Base-by-base conservation (phyloP, 2,329 filamentous ascomycete genomes). In the Diaporthe sp. region DNA sequence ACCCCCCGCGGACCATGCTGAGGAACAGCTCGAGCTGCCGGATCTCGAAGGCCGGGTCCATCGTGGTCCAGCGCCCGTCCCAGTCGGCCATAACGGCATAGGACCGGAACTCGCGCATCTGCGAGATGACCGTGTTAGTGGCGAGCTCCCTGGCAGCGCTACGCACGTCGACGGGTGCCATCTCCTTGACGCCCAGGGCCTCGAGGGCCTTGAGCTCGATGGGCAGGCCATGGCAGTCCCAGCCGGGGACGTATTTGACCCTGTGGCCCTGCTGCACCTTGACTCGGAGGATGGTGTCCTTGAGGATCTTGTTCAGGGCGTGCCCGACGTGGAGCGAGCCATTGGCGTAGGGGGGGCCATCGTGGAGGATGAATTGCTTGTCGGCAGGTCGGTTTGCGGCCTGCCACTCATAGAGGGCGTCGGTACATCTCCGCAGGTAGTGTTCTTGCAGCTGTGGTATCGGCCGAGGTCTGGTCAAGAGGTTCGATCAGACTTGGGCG, bases 341-440 rank as follows among this genome's bases (percentile, higher is more conserved):
- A 85, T 99, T 99, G 77, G 97, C 97, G 82, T 98, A 99, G 0
- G 97, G 97, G 0, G 97, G 97, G 0, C 97, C 97, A 91, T 99
- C 97, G 81, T 98, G 97, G 12, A 99, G 87, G 2, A 95, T 86
- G 77, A 98, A 99, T 0, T 88, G 87, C 56, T 90, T 84, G 47
- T 89, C 84, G 42, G 82, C 82, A 4, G 89, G 85, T 76, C 91
- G 85, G 75, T 87, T 84, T 72, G 83, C 82, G 76, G 88, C 87
- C 86, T 99, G 97, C 96, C 96, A 98, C 80, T 90, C 86, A 85
- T 98, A 99, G 19, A 98, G 89, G 70, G 96, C 92, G 85, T 98
- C 94, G 83, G 95, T 93, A 84, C 93, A 97, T 90, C 91, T 88
- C 80, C 90, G 88, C 61, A 97, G 89, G 84, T 97, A 92, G 76